Evolutionary conservation across 2,329 filamentous ascomycete species (phyloP).

Genomic region (Fusarium denticulatum): DNA sequence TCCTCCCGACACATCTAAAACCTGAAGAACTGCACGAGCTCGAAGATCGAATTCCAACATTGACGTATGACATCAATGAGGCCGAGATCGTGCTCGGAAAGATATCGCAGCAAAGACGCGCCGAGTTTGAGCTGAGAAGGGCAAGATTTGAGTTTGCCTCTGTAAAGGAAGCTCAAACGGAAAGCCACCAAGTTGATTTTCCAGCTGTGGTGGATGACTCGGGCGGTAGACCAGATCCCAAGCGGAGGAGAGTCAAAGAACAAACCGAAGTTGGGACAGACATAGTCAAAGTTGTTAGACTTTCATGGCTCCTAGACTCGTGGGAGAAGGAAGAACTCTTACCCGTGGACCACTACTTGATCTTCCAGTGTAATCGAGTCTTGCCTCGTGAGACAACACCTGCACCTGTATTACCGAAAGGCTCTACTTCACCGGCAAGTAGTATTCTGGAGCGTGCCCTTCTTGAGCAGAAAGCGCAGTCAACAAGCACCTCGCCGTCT

Average conservation of each 20-base stretch:
- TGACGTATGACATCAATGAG: slow-evolving; percentile 78
- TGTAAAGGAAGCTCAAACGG: slow-evolving; percentile 6
- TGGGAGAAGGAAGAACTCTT: slow-evolving; percentile 56
- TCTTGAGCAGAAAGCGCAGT: slow-evolving; percentile 17
- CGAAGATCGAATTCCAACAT: slow-evolving; percentile 69
- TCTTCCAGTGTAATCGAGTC: slow-evolving; percentile 63
- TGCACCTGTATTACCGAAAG: background rate
- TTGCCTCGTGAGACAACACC: background rate
- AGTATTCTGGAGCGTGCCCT: slow-evolving; percentile 38
- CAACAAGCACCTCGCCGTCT: slow-evolving; percentile 11
- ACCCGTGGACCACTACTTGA: slow-evolving; percentile 60
- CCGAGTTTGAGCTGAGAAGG: slow-evolving; percentile 79
- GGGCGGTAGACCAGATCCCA: slow-evolving; percentile 12
- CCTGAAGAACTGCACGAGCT: slow-evolving; percentile 70
- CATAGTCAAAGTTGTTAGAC: slow-evolving; percentile 63
- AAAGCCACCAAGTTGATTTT: background rate
- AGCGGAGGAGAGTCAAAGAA: slow-evolving; percentile 32
- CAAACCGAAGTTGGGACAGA: background rate
- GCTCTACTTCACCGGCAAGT: slow-evolving; percentile 14
- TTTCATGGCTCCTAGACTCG: slow-evolving; percentile 68
- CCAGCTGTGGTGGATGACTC: background rate
- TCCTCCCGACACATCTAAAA: slow-evolving; percentile 76
- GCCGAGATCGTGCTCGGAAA: slow-evolving; percentile 80
- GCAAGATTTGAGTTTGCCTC: slow-evolving; percentile 69
- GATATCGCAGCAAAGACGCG: slow-evolving; percentile 74